Percentiles rank a stretch among this genome's conserved stretches.
Conservation (phyloP, 768 basidiomycete species). For the Nidula microcarpa region DNA sequence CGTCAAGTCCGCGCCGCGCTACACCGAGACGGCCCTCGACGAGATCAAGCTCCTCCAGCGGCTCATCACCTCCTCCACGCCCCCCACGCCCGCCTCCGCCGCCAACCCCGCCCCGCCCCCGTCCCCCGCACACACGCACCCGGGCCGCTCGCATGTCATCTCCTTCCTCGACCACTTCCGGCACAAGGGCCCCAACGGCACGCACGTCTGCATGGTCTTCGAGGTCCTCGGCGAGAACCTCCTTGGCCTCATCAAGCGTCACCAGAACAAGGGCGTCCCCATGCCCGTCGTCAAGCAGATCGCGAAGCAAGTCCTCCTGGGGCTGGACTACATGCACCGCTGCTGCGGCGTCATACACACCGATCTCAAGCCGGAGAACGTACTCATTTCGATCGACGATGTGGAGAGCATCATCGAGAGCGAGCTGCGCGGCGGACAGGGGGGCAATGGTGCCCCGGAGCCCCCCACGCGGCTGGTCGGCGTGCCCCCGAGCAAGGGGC, state of each 20-base stretch:
- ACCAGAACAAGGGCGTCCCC: slow-evolving; percentile 97
- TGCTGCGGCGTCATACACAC: slow-evolving; percentile 98
- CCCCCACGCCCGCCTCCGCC: slow-evolving; percentile 43
- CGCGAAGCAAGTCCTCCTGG: slow-evolving; percentile 92
- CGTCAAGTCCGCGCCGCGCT: slow-evolving; percentile 94
- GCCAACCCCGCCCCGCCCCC: slow-evolving; percentile 47
- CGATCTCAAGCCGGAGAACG: slow-evolving; percentile 97
- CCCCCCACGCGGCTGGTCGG: slow-evolving; percentile 76
- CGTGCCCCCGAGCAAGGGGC: slow-evolving; percentile 88
- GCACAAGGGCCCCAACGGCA: slow-evolving; percentile 95
- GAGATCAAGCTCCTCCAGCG: slow-evolving; percentile 98
- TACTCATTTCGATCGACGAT: slow-evolving; percentile 94
- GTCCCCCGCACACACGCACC: slow-evolving; percentile 67
- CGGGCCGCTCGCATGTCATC: slow-evolving; percentile 92
- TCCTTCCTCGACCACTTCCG: slow-evolving; percentile 97
- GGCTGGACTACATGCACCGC: slow-evolving; percentile 96
- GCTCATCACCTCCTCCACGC: slow-evolving; percentile 79
- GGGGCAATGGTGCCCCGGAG: slow-evolving; percentile 31
- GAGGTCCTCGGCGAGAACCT: slow-evolving; percentile 98
- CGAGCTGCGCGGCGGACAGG: slow-evolving; percentile 54
- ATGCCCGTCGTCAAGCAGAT: slow-evolving; percentile 93
- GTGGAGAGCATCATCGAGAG: slow-evolving; percentile 90
- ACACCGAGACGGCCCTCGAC: slow-evolving; percentile 97
- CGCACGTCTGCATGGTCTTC: slow-evolving; percentile 99
- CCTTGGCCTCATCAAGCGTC: slow-evolving; percentile 92